phyloP scores from a whole-genome alignment of 1,284 basidiomycete genomes.

The Melampsora larici-populina region DNA sequence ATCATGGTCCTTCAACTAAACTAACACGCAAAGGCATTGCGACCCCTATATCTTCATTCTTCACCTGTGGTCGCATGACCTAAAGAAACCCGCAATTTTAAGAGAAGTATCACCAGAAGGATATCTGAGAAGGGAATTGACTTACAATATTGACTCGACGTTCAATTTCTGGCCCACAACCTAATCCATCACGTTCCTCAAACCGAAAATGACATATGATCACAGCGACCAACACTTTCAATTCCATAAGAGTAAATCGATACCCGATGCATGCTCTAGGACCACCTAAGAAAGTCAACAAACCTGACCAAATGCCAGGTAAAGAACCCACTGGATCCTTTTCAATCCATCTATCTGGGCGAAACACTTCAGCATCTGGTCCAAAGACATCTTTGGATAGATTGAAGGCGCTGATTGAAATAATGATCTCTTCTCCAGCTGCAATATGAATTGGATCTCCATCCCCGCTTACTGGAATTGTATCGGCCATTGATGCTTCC shows the following conservation, averaged over 20 bases:
- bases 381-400: conserved; percentile 65
- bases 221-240: conserved; percentile 46
- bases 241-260: conserved; percentile 56
- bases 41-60: background rate
- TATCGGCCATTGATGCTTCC: conserved; percentile 69
- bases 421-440: conserved; percentile 62
- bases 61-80: background rate
- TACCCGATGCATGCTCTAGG: conserved; percentile 57
- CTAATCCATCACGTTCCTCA: conserved; percentile 9
- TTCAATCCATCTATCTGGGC: conserved; percentile 56
- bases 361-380: conserved; percentile 65
- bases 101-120: background rate
- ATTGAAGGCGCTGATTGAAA: conserved; percentile 67
- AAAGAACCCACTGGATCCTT: conserved; percentile 47
- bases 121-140: background rate
- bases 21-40: background rate
- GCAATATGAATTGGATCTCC: conserved; percentile 58
- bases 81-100: background rate
- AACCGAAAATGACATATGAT: background rate
- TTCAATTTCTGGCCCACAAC: conserved; percentile 1
- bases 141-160: background rate
- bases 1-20: background rate
- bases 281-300: conserved; percentile 57
- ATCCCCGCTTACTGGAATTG: conserved; percentile 62
- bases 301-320: conserved; percentile 53